Evolutionary conservation across 2,329 filamentous ascomycete species (phyloP).

Genomic region (Niveomyces coronatus): DNA sequence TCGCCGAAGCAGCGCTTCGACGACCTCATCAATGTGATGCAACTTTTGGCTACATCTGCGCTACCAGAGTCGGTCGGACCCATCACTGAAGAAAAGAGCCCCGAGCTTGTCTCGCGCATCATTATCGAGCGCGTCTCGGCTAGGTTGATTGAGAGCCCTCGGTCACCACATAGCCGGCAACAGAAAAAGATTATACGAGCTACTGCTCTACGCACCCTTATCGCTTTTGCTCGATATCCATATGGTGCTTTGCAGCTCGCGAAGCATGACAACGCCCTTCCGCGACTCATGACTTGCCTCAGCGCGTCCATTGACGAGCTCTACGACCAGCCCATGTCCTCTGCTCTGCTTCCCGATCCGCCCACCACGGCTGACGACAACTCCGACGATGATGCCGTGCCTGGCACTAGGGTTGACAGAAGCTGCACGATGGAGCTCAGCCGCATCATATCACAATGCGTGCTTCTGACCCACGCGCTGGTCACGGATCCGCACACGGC

Average conservation of each 20-base stretch:
- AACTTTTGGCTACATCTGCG: slow-evolving; percentile 56
- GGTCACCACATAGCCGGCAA: slow-evolving; percentile 23
- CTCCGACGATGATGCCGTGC: slow-evolving; percentile 2
- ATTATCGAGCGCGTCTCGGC: slow-evolving; percentile 54
- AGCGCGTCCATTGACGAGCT: slow-evolving; percentile 61
- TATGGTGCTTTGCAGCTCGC: slow-evolving; percentile 58
- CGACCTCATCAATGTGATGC: slow-evolving; percentile 55
- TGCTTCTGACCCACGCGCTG: slow-evolving; percentile 41
- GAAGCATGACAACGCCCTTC: slow-evolving; percentile 57
- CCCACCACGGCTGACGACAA: slow-evolving; percentile 5
- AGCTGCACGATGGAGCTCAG: slow-evolving; percentile 22
- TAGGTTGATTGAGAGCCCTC: slow-evolving; percentile 48
- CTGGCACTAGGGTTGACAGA: slow-evolving; percentile 8
- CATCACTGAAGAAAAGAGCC: slow-evolving; percentile 37
- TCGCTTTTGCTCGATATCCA: slow-evolving; percentile 50
- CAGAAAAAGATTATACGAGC: slow-evolving; percentile 34
- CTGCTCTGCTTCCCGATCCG: neutral
- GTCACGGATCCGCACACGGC: slow-evolving; percentile 38
- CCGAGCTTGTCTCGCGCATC: slow-evolving; percentile 31
- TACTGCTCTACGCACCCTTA: slow-evolving; percentile 42
- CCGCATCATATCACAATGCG: slow-evolving; percentile 36
- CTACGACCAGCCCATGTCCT: slow-evolving; percentile 44
- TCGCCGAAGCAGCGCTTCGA: slow-evolving; percentile 53
- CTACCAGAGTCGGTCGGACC: slow-evolving; percentile 56
- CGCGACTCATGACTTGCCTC: slow-evolving; percentile 59